Base-by-base conservation (phyloP, 2,329 filamentous ascomycete species). In the Trichophyton mentagrophytes region DNA sequence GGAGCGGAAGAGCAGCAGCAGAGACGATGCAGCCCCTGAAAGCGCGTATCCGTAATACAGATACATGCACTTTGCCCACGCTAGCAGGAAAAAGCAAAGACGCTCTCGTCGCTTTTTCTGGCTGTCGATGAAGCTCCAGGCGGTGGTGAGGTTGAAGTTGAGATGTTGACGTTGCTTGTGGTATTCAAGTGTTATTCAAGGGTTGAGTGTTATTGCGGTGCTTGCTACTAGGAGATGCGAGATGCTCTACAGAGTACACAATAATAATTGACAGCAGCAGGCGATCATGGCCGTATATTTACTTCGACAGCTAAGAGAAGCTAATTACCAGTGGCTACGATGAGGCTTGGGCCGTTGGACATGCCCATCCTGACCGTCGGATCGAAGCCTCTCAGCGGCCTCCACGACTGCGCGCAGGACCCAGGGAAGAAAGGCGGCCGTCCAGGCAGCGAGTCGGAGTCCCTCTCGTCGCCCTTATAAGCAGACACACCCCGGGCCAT, bases 1-100 rank as follows among this genome's bases (percentile, higher is more conserved):
- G 69, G 66, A 68, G 65, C 65, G 57, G 65, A 68, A 69, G 66
- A 66, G 59, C 6, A 44, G 11, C 13, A 27, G 33, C 33, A 44
- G 40, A 66, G 61, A 27, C 67, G 15, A 38, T n/a, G 15, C 11
- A 58, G 40, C 56, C 56, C 56, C 56, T 58, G 30, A 55, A 55
- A 55, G 51, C 27, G 20, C 51, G 51, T 55, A 55, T 55, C 51
- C 51, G 51, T 55, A 55, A 55, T 55, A 55, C 51, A 55, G 51
- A 55, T 55, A 55, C 51, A 55, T 25, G 46, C 46, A 25, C 20
- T 51, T 51, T 51, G 46, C 46, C 46, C 51, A 55, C 51, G 51
- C 51, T 55, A 55, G 27, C n/a, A 27, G 46, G 22, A 51, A 55
- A 55, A 36, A 36, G 15, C 30, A 55, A 33, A 15, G 5, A 33